Evolutionary conservation across 108 stramenopile genomes (phyloP), one percentile per base, ranked within the genome.

Genomic region (Fragilaria radians): DNA sequence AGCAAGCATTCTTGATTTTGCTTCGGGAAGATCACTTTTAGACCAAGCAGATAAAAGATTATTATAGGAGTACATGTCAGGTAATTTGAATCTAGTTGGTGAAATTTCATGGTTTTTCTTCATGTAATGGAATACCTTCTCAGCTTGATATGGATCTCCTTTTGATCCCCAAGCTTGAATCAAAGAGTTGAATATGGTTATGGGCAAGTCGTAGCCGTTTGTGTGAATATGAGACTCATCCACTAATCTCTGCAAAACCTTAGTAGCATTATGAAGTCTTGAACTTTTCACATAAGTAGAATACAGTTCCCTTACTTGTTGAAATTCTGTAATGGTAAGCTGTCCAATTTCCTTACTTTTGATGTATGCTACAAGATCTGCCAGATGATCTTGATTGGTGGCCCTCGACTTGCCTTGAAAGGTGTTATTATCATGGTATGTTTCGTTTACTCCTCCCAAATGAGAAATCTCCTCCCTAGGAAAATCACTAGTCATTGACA

Each of bases 21-120:
- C 23, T 4, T 2, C 53, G 3, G 53, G 24, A 24, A 25, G 28
- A 3, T 23, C 26, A 28, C 27, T 5, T 3, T 7, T 9, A 23
- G 23, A 23, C 23, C 53, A 54, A 2, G 24, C 23, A 54, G 19
- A 24, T 28, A 54, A 28, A n/a, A 54, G 28, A 5, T 23, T 27
- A 54, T 54, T 28, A 27, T 54, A 54, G 23, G 28, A 26, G 27
- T 26, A 9, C 25, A 24, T 24, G 23, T 54, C 53, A 5, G 53
- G 53, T 4, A 27, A 23, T n/a, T 23, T 3, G 28, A 42, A 7
- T 11, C 7, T 42, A 11, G 7, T 42, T 14, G 36, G 36, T 11
- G 7, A 14, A 11, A 11, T 7, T 42, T 7, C 36, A 14, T 42
- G 36, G 14, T 7, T 42, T 7, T 42, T 7, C 36, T 42, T 14